Evolutionary conservation across 495 filamentous ascomycete genomes (phyloP).

Genomic region (Haplographium delicatum): DNA sequence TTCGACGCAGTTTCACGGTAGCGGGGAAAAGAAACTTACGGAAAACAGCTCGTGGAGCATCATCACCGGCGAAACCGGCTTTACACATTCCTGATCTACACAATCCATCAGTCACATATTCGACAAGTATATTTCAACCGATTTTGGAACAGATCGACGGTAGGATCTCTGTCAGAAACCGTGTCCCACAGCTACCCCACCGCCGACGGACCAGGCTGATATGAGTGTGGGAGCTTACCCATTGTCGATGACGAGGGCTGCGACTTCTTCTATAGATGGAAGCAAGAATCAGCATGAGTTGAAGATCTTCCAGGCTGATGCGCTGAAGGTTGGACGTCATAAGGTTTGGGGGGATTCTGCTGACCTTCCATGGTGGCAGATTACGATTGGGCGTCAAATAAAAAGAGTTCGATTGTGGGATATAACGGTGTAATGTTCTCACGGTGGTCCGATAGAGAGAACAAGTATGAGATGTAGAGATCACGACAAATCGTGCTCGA

Average conservation of each 20-base stretch:
- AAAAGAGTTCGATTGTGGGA: constrained; percentile 30
- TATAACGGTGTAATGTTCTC: constrained; percentile 24
- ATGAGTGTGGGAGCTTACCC: constrained; percentile 63
- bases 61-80: constrained; percentile 99
- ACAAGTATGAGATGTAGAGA: constrained; percentile 20
- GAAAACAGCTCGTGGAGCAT: constrained; percentile 99
- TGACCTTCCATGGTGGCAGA: constrained; percentile 74
- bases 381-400: constrained; percentile 35
- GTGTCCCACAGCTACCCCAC: constrained; percentile 21
- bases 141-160: constrained; percentile 3
- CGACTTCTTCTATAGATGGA: constrained; percentile 85
- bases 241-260: constrained; percentile 99
- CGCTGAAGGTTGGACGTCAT: constrained; percentile 28
- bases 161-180: constrained; percentile 1
- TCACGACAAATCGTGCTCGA: constrained; percentile 25
- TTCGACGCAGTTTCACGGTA: no score
- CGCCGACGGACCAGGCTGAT: constrained; percentile 20
- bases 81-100: constrained; percentile 99
- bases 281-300: constrained; percentile 48
- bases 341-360: constrained; percentile 34
- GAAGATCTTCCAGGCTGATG: constrained; percentile 27
- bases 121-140: background rate
- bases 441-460: constrained; percentile 26
- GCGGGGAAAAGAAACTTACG: constrained; percentile 68
- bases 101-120: constrained; percentile 41